A percentile compares a stretch with the other conserved stretches of the same genome.
These are phyloP conservation scores for Phytophthora pisi DNA, from an alignment of 352 stramenopile species.

Conservation along the genomic window DNA sequence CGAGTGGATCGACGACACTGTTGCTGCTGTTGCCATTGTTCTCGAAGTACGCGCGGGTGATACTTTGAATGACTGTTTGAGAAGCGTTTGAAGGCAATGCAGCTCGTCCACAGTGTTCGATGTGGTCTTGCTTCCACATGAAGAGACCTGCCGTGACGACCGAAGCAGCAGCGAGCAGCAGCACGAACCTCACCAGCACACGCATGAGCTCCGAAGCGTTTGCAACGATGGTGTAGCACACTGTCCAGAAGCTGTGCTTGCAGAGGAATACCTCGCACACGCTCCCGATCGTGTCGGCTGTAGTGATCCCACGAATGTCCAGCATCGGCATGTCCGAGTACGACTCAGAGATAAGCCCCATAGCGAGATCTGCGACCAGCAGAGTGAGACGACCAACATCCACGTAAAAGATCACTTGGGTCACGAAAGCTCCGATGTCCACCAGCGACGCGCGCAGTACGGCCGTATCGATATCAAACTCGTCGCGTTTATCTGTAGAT, in stretches of 20 bases:
- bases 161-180: conserved; percentile 41
- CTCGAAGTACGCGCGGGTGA: conserved; percentile 33
- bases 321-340: conserved; percentile 59
- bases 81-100: neutral
- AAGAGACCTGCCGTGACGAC: conserved; percentile 43
- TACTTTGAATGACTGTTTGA: conserved; percentile 27
- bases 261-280: conserved; percentile 56
- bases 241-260: conserved; percentile 43
- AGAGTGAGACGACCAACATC: conserved; percentile 38
- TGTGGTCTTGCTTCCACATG: conserved; percentile 51
- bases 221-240: conserved; percentile 48
- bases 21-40: conserved; percentile 37
- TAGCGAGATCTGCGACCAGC: conserved; percentile 38
- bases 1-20: conserved; percentile 24
- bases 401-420: conserved; percentile 41
- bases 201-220: conserved; percentile 43
- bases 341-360: conserved; percentile 62
- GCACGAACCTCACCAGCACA: conserved; percentile 42
- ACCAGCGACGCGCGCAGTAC: conserved; percentile 39
- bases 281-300: conserved; percentile 50
- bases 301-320: conserved; percentile 59
- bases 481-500: conserved; percentile 4
- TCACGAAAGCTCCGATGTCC: conserved; percentile 34
- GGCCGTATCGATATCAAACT: conserved; percentile 42
- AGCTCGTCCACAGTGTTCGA: conserved; percentile 18